A percentile compares a stretch with the other conserved stretches of the same genome.
These are phyloP conservation scores for Heracleum sosnowskyi DNA, from an alignment of 129 eudicot species.

Conservation along the genomic window DNA sequence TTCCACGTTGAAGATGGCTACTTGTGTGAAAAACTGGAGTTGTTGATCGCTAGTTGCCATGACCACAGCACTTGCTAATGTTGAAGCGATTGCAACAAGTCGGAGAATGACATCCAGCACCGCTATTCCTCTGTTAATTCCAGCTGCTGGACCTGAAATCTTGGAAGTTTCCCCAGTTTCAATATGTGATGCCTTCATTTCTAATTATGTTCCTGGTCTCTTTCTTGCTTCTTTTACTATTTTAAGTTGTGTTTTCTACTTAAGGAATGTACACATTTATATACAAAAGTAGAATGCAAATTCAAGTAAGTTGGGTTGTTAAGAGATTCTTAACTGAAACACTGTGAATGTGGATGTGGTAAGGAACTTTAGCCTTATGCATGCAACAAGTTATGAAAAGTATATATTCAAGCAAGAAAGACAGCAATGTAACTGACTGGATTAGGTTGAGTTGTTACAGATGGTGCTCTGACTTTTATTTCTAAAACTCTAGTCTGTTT, in stretches of 20 bases:
- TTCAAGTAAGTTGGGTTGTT: too few relatives aligned
- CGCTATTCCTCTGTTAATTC: background rate
- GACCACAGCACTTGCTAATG: conserved; percentile 1
- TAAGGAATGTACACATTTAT: background rate
- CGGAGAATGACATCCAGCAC: background rate
- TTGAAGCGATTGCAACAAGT: background rate
- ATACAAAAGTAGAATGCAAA: too few relatives aligned
- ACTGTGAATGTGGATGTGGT: background rate
- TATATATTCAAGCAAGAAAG: too few relatives aligned
- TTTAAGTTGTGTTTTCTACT: background rate
- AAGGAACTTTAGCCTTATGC: too few relatives aligned
- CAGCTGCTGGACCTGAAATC: background rate
- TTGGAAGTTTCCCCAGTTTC: background rate
- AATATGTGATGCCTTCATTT: background rate
- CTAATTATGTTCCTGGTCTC: background rate
- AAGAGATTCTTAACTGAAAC: too few relatives aligned
- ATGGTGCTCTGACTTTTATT: too few relatives aligned
- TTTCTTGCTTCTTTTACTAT: too few relatives aligned
- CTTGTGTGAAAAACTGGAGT: conserved; percentile 4
- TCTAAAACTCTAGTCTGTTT: too few relatives aligned
- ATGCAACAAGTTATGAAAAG: too few relatives aligned
- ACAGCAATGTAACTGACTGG: background rate
- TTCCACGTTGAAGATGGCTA: background rate
- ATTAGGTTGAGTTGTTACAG: too few relatives aligned
- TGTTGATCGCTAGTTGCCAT: conserved; percentile 4